phyloP scores from a whole-genome alignment of 2,329 filamentous ascomycete genomes.

The Xylaria sp. region DNA sequence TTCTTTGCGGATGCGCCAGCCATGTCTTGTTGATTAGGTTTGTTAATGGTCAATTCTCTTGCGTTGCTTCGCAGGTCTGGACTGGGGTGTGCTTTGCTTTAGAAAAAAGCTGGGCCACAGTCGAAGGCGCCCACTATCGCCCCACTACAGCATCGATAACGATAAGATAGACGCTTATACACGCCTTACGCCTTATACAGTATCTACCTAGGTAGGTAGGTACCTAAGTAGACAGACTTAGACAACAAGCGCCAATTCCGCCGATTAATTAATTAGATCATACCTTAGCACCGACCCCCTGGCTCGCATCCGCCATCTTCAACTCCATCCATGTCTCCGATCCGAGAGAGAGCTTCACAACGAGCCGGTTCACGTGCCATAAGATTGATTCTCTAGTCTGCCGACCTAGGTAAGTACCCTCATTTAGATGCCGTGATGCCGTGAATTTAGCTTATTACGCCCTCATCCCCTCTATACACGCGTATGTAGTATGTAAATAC shows the following conservation, averaged over 20 bases:
- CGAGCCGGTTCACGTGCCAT: neutral
- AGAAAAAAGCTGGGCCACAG: slow-evolving; percentile 21
- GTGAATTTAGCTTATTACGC: no score
- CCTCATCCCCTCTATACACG: neutral
- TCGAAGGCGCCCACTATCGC: slow-evolving; percentile 13
- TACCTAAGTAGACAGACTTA: neutral
- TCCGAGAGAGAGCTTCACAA: neutral
- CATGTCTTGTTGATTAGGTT: slow-evolving; percentile 26
- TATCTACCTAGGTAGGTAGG: neutral
- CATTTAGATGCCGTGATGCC: no score
- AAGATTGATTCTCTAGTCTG: neutral
- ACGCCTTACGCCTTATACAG: neutral
- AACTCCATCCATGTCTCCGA: neutral
- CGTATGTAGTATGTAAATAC: neutral
- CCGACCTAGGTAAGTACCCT: no score
- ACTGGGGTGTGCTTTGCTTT: neutral
- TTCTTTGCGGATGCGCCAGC: slow-evolving; percentile 37
- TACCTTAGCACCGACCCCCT: no score
- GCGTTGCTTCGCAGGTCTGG: neutral
- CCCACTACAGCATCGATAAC: slow-evolving; percentile 17
- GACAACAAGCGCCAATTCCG: no score
- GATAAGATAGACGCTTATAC: slow-evolving; percentile 3
- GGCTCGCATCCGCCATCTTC: neutral
- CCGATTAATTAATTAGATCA: no score
- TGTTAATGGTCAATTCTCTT: neutral